A percentile compares a stretch with the other conserved stretches of the same genome.
These are phyloP conservation scores for Aspergillus jensenii DNA, from an alignment of 2,329 filamentous ascomycete genomes.

Conservation along the genomic window DNA sequence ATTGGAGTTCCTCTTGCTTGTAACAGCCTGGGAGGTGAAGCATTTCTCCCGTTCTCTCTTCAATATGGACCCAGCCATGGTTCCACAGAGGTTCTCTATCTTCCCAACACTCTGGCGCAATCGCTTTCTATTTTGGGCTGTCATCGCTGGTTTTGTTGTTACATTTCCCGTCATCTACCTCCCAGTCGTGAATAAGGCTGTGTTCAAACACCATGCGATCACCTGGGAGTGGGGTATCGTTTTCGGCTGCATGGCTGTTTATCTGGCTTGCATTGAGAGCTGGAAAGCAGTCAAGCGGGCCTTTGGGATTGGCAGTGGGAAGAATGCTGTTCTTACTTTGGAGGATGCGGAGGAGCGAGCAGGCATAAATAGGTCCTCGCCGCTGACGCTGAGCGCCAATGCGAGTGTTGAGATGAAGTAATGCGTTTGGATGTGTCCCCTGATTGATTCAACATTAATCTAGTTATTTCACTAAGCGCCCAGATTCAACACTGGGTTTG, in stretches of 20 bases:
- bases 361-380: constrained; percentile 21
- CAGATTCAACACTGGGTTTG: too few species aligned
- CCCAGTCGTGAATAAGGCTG: constrained; percentile 61
- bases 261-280: constrained; percentile 61
- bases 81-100: constrained; percentile 65
- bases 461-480: too few species aligned
- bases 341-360: constrained; percentile 34
- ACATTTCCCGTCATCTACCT: constrained; percentile 65
- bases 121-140: constrained; percentile 69
- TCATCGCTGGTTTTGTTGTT: constrained; percentile 56
- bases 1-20: constrained; percentile 71
- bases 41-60: constrained; percentile 73
- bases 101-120: constrained; percentile 67
- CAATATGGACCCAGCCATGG: constrained; percentile 52
- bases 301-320: constrained; percentile 35
- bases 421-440: too few species aligned
- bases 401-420: constrained; percentile 21
- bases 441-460: too few species aligned
- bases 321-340: constrained; percentile 29
- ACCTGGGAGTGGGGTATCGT: constrained; percentile 69
- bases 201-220: constrained; percentile 66
- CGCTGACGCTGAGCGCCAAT: constrained; percentile 27
- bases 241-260: constrained; percentile 58
- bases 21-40: constrained; percentile 77
- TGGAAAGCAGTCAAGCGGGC: constrained; percentile 66